These are phyloP conservation scores for Plasmodium gaboni DNA, from an alignment of 169 alveolate species.

Conservation along the genomic window DNA sequence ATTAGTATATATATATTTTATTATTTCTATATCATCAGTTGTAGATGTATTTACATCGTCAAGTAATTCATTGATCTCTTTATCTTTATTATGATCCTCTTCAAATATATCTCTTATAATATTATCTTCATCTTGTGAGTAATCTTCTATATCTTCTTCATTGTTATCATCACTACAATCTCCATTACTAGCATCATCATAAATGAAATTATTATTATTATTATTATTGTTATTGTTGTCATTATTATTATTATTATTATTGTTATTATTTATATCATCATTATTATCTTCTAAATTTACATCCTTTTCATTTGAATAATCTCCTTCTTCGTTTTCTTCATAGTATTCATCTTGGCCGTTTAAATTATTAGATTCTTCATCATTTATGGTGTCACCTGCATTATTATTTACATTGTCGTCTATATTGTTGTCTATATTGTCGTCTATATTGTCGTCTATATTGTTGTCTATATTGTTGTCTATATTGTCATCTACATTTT, in stretches of 20 bases:
- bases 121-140: background rate
- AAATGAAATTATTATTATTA: too few species aligned
- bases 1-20: background rate
- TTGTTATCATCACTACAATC: too few species aligned
- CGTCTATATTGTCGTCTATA: background rate
- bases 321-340: background rate
- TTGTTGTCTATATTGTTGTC: background rate
- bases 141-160: background rate
- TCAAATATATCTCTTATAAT: background rate
- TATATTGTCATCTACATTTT: background rate
- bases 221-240: too few species aligned
- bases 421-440: background rate
- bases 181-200: too few species aligned
- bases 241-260: too few species aligned
- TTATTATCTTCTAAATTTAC: background rate
- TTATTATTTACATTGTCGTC: background rate
- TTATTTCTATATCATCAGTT: background rate
- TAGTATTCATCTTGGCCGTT: conserved; percentile 13
- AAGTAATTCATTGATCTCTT: background rate
- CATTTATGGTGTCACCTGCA: background rate
- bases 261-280: background rate
- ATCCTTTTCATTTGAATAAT: background rate
- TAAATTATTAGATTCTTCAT: background rate
- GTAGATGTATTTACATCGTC: background rate
- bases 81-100: background rate